Base-by-base conservation (phyloP, 2,329 filamentous ascomycete genomes). In the Remersonia thermophila region DNA sequence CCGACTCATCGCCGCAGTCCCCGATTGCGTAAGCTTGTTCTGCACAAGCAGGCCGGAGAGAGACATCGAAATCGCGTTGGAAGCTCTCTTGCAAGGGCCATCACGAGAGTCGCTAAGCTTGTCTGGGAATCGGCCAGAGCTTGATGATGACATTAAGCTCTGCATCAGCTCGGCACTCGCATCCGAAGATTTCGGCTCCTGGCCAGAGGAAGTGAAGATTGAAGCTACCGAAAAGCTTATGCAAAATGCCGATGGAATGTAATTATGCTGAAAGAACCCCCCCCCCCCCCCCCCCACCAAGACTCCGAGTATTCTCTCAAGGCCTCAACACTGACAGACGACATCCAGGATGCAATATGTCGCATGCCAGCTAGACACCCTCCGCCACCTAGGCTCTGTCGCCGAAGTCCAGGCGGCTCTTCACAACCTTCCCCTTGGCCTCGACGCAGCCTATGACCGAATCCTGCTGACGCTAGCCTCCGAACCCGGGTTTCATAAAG, bases 331-430 rank as follows among this genome's bases (percentile, higher is more conserved):
- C 20, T 23, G 9, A 23, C 20, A 6, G 5, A 9, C 20, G 20
- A 7, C 7, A 10, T 27, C 10, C 6, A 36, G 34, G 28, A 31
- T 36, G 11, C 35, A 32, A n/a, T 36, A 36, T 7, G 35, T 36
- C 3, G 20, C 29, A 10, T 28, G 14, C 3, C 35, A 36, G 35
- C 14, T 36, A n/a, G 23, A 32, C 25, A 25, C 9, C n/a, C 30
- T 37, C 2, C 30, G 30, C 10, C 20, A 15, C 12, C 12, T 37
- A 9, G 32, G 15, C 3, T 37, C 35, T 8, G 8, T 25, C 6
- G 12, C 25, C 4, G 23, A 12, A 8, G 28, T 37, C 10, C 35
- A 25, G 3, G 4, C 27, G 25, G 13, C 25, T 9, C 25, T 37
- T n/a, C 7, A 12, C 2, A 11, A 16, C 1, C 25, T 37, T 10